Evolutionary conservation across 2,329 filamentous ascomycete species (phyloP), one percentile per base, ranked within the genome.

Genomic region (Endothia cerciana): DNA sequence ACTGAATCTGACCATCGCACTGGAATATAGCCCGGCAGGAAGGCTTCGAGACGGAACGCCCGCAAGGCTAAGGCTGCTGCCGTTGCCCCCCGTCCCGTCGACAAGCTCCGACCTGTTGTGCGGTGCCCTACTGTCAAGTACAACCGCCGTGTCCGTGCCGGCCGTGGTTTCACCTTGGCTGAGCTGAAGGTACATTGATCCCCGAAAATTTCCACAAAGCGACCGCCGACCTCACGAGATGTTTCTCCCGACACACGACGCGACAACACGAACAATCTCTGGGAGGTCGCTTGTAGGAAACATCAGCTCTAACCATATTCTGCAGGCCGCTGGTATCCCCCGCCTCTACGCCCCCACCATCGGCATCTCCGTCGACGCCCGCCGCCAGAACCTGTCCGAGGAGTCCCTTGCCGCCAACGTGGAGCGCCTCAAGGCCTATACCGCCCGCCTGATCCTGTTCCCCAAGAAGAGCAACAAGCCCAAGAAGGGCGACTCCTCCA

Each of bases 61-160:
- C 94, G 95, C 83, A 89, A 93, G 80, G 89, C 91, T 77, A 99
- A 98, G 91, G 94, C 94, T 79, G 94, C 93, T 77, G 91, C 92
- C 78, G 87, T 98, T 78, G 95, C 95, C 80, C 95, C 95, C 79
- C 93, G 95, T 77, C 95, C 95, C 75, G 92, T 97, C 83, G 95
- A 99, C 89, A 94, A 92, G 84, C 89, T 99, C 80, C 90, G 94
- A 81, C 95, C 95, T 74, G 85, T 98, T 82, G 94, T 99, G 76
- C 92, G 94, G 86, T 98, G 94, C 91, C 94, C 95, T 79, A 94
- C 92, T 77, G 84, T 97, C 87, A 97, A 96, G 89, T 97, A 99
- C 89, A 99, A 99, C 92, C 94, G 95, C 81, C 93, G 93, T 81
- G 91, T 96, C 79, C 91, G 95, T 81, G 89, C 93, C 79, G 95